Conservation (phyloP, 768 basidiomycete species). For the Lactifluus echinatus region DNA sequence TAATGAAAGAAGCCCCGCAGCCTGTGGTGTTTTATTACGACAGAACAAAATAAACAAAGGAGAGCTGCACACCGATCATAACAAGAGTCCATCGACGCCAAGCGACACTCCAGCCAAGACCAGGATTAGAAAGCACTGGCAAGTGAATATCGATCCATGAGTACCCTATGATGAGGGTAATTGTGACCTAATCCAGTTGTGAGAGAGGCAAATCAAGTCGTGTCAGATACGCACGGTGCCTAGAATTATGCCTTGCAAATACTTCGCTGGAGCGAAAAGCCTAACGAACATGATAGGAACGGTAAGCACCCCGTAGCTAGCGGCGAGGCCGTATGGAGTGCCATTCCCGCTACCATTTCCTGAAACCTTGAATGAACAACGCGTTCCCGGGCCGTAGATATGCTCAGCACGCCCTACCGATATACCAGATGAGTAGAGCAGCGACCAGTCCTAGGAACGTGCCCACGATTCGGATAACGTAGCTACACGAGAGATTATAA, state of each 20-base stretch:
- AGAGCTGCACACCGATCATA: slow-evolving; percentile 34
- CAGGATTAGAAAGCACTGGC: slow-evolving; percentile 37
- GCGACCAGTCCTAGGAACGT: slow-evolving; percentile 38
- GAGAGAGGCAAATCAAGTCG: not conserved
- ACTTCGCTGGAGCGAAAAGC: slow-evolving; percentile 35
- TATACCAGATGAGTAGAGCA: slow-evolving; percentile 45
- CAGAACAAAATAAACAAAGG: not conserved
- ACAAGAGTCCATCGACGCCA: slow-evolving; percentile 47
- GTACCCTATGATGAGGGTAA: slow-evolving; percentile 44
- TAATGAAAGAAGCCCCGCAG: slow-evolving; percentile 40
- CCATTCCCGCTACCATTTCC: slow-evolving; percentile 39
- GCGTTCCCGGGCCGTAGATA: not conserved
- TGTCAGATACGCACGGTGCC: slow-evolving; percentile 28
- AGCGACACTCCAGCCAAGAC: slow-evolving; percentile 43
- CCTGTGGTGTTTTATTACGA: slow-evolving; percentile 26
- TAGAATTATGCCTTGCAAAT: slow-evolving; percentile 32
- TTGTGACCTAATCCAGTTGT: slow-evolving; percentile 30
- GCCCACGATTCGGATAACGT: slow-evolving; percentile 38
- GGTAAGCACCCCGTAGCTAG: slow-evolving; percentile 37
- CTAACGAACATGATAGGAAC: slow-evolving; percentile 43
- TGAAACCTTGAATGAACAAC: slow-evolving; percentile 10
- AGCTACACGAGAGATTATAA: slow-evolving; percentile 23
- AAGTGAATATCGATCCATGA: slow-evolving; percentile 50
- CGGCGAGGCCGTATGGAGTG: slow-evolving; percentile 46
- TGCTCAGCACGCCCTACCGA: slow-evolving; percentile 26